Evolutionary conservation across 495 filamentous ascomycete species (phyloP).

Genomic region (Elasticomyces elasticus): DNA sequence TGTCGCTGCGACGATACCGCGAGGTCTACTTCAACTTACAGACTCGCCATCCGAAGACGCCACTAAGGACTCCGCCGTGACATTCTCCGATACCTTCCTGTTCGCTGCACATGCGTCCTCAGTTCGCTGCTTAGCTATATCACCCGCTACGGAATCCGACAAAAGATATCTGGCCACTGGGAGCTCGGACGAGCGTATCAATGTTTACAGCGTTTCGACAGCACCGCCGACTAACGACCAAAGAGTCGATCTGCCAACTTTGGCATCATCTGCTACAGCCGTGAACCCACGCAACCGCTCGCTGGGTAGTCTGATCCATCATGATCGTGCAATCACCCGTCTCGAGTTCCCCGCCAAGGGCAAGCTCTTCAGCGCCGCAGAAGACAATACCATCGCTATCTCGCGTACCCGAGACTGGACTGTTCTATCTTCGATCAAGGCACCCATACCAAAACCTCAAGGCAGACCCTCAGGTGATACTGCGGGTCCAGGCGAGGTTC

Average conservation of each 20-base stretch:
- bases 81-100: constrained; percentile 89
- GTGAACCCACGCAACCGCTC: constrained; percentile 82
- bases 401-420: constrained; percentile 82
- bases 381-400: constrained; percentile 82
- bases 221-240: constrained; percentile 40
- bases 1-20: constrained; percentile 61
- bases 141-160: constrained; percentile 54
- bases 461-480: constrained; percentile 88
- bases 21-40: neutral
- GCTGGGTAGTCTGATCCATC: constrained; percentile 77
- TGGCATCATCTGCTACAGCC: constrained; percentile 52
- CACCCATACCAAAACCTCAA: constrained; percentile 69
- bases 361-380: constrained; percentile 74
- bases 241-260: constrained; percentile 17
- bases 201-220: constrained; percentile 83
- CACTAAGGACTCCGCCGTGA: constrained; percentile 31
- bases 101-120: constrained; percentile 87
- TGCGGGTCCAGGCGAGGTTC: constrained; percentile 68
- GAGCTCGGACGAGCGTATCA: constrained; percentile 84
- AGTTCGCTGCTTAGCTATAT: constrained; percentile 82
- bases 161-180: constrained; percentile 84
- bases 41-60: neutral
- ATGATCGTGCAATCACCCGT: constrained; percentile 65
- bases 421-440: constrained; percentile 80
- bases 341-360: constrained; percentile 74